Evolutionary conservation across 2,329 filamentous ascomycete species (phyloP).

Genomic region (Colletotrichum sp.): DNA sequence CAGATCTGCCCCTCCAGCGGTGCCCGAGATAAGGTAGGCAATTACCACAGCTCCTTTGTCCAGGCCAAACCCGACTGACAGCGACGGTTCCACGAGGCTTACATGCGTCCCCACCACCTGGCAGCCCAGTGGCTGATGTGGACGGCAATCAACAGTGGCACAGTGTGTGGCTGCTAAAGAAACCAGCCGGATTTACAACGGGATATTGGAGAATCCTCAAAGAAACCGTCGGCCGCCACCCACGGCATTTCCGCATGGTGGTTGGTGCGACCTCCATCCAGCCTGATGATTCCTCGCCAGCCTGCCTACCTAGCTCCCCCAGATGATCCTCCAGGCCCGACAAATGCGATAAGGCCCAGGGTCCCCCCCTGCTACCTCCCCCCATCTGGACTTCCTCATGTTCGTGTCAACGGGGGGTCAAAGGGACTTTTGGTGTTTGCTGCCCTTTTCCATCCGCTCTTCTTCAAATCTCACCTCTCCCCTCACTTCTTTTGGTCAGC

Average conservation of each 20-base stretch:
- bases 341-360: not conserved
- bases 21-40: not conserved
- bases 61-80: not conserved
- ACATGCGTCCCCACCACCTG: not conserved
- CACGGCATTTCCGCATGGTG: not conserved
- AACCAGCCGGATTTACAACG: not conserved
- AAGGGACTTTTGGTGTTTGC: not conserved
- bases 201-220: not conserved
- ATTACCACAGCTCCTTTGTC: not conserved
- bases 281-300: not conserved
- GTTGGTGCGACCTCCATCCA: not conserved
- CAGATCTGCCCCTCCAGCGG: not conserved
- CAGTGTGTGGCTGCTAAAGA: not conserved
- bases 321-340: not conserved
- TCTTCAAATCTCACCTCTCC: not conserved
- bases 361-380: not conserved
- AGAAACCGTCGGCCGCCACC: not conserved
- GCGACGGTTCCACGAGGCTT: not conserved
- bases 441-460: not conserved
- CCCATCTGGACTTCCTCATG: not conserved
- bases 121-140: not conserved
- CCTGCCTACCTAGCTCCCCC: not conserved
- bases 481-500: not conserved
- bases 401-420: not conserved
- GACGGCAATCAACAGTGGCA: not conserved